Evolutionary conservation across 169 alveolate species (phyloP).

Genomic region (Eimeria nieschulzi): DNA sequence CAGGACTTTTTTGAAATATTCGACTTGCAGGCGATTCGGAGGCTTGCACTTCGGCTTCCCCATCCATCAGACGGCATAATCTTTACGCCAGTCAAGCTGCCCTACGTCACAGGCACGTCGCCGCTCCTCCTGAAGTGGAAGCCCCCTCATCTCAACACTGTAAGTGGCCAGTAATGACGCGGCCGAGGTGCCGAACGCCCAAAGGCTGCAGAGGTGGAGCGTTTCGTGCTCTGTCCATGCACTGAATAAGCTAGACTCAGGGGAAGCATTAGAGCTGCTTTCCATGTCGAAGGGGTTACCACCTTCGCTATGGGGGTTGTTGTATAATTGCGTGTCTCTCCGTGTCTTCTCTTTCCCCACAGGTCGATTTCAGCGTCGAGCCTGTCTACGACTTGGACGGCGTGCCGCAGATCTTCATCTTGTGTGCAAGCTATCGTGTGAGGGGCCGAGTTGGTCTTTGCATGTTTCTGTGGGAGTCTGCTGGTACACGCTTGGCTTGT

Average conservation of each 20-base stretch:
- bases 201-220: too few relatives aligned
- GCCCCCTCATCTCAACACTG: slow-evolving; percentile 95
- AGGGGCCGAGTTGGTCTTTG: not conserved
- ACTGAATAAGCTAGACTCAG: not conserved
- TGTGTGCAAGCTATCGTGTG: not conserved
- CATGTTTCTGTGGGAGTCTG: too few relatives aligned
- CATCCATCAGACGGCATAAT: slow-evolving; percentile 96
- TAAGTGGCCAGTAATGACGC: slow-evolving; percentile 77
- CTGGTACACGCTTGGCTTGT: too few relatives aligned
- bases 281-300: not conserved
- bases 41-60: slow-evolving; percentile 90
- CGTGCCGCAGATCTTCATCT: slow-evolving; percentile 31
- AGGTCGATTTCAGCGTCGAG: slow-evolving; percentile 61
- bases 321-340: not conserved
- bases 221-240: too few relatives aligned
- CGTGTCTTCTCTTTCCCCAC: not conserved
- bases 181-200: not conserved
- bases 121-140: slow-evolving; percentile 95
- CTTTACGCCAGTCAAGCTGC: slow-evolving; percentile 92
- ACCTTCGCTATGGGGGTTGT: too few relatives aligned
- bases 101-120: slow-evolving; percentile 96
- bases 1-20: slow-evolving; percentile 92
- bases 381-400: slow-evolving; percentile 51
- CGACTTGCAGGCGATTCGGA: slow-evolving; percentile 85
- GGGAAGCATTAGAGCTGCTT: not conserved